These are phyloP conservation scores for Agrocybe praecox DNA, from an alignment of 768 basidiomycete genomes.

Conservation along the genomic window DNA sequence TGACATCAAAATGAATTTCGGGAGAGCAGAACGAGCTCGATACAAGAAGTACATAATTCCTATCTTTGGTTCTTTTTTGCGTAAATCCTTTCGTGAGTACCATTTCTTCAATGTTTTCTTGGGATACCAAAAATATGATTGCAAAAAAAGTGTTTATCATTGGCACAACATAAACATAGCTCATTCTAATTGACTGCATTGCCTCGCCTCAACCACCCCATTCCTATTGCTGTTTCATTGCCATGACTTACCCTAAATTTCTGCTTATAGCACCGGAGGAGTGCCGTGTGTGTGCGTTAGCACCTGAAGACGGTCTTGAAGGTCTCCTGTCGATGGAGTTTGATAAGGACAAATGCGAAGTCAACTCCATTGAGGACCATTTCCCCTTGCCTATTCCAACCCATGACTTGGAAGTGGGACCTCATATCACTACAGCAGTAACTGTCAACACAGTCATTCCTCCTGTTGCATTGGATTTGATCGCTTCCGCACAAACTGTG, in stretches of 20 bases:
- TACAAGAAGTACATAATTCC: not conserved
- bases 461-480: too few species aligned
- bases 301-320: not conserved
- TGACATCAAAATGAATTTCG: constrained; percentile 5
- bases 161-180: constrained; percentile 2
- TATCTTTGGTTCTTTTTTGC: not conserved
- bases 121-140: constrained; percentile 3
- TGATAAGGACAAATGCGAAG: not conserved
- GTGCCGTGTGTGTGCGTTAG: not conserved
- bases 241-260: too few species aligned
- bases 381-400: too few species aligned
- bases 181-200: constrained; percentile 8
- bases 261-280: not conserved
- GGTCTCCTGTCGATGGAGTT: not conserved
- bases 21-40: not conserved
- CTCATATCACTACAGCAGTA: too few species aligned
- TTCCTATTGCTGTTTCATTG: too few species aligned
- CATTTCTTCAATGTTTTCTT: not conserved
- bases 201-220: constrained; percentile 14
- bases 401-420: too few species aligned
- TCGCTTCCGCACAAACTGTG: too few species aligned
- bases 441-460: too few species aligned
- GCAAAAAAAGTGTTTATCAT: not conserved
- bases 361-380: not conserved
- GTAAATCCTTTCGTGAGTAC: not conserved